Evolutionary conservation across 305 asterid species (phyloP), one percentile per base, ranked within the genome.

Genomic region (Coffea humblotiana): DNA sequence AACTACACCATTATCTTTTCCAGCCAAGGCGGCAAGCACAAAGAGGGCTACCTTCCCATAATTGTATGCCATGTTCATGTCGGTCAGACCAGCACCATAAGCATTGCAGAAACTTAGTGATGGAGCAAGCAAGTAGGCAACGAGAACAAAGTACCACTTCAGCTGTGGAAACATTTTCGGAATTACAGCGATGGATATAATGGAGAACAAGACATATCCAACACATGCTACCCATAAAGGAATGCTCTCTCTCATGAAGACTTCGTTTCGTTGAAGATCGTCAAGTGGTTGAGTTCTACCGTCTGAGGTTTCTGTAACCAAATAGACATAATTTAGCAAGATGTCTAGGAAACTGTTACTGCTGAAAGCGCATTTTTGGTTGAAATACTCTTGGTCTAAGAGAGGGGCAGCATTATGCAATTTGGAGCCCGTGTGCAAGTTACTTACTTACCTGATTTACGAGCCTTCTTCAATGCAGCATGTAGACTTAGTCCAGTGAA

Each of bases 21-120:
- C 95, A 7, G 94, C 73, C 48, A 92, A 56, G 2, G 97, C 90
- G 0, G 98, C 97, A 0, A 95, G 91, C 56, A 91, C 87, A 65
- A 93, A 93, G 78, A 95, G 97, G 6, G 97, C 94, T 15, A 93
- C 97, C 72, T 95, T 95, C 21, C 99, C 99, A 15, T 95, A 95
- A 81, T 93, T 95, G 82, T 91, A 93, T 0, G 97, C 93, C 97
- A 95, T 92, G 86, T 93, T 93, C 93, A 93, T 88, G 84, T 95
- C 99, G 0, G 97, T 95, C 65, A 95, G 85, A 61, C 99, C 98
- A 1, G 97, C 85, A 18, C 97, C 97, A 74, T 95, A 95, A 0
- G 99, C 97, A 40, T 95, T 95, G 91, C 99, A 95, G 88, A 95
- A 93, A 94, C 96, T 85, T 37, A 93, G 82, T 68, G 96, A 82